Conservation (phyloP, 202 grass and related monocot species). For the Carex arenaria region DNA sequence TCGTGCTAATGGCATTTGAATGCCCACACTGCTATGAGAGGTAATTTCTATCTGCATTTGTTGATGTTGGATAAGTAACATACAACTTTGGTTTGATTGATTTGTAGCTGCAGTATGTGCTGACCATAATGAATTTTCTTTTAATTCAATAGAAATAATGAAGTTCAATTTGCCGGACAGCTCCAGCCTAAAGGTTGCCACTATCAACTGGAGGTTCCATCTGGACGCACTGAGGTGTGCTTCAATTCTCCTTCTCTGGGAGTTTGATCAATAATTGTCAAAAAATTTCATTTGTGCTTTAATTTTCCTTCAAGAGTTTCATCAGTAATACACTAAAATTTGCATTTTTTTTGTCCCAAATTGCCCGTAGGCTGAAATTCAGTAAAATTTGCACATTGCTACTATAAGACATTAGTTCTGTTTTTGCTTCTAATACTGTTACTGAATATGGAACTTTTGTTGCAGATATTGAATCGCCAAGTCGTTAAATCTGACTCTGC, state of each 20-base stretch:
- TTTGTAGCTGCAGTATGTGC: not conserved
- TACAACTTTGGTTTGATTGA: not conserved
- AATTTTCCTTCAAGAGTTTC: not conserved
- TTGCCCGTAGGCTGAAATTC: not conserved
- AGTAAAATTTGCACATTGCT: not conserved
- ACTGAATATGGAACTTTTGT: conserved; percentile 24
- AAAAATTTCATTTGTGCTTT: not conserved
- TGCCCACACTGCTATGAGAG: conserved; percentile 85
- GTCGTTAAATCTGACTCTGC: conserved; percentile 97
- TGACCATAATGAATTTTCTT: conserved; percentile 12
- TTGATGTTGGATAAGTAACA: not conserved
- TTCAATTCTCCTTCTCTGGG: not conserved
- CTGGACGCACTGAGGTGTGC: conserved; percentile 49
- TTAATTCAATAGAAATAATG: conserved; percentile 59
- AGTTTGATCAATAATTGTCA: not conserved
- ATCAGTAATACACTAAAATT: not conserved
- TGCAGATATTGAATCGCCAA: conserved; percentile 86
- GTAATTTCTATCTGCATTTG: conserved; percentile 20
- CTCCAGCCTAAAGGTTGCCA: conserved; percentile 73
- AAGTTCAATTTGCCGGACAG: conserved; percentile 86
- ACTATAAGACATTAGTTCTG: not conserved
- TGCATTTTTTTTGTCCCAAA: not conserved
- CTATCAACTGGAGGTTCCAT: conserved; percentile 51
- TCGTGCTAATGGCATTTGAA: conserved; percentile 92
- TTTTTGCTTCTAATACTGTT: not conserved